phyloP scores from a whole-genome alignment of 768 basidiomycete species.

The Asterophora parasitica region DNA sequence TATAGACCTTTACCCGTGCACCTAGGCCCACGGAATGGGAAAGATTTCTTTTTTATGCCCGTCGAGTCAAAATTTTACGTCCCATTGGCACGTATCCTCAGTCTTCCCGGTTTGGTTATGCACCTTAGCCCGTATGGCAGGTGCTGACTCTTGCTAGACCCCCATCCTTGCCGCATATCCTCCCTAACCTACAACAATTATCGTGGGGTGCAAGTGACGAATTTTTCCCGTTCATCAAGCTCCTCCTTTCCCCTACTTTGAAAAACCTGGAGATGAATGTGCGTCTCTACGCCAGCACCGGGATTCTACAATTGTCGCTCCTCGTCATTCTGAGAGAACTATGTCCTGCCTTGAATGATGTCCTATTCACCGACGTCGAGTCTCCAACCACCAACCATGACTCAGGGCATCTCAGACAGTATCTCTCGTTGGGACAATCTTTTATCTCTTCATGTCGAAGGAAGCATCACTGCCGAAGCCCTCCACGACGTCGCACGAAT shows the following conservation, averaged over 20 bases:
- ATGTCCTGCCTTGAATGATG: not conserved
- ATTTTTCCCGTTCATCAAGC: not conserved
- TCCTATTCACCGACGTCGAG: not conserved
- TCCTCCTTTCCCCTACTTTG: not conserved
- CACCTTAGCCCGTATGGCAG: not conserved
- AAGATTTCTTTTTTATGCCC: not conserved
- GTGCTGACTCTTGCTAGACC: not conserved
- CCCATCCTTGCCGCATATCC: not conserved
- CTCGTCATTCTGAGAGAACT: not conserved
- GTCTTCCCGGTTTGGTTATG: not conserved
- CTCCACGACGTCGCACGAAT: not conserved
- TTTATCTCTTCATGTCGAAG: not conserved
- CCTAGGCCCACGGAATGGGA: not conserved
- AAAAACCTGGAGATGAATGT: not conserved
- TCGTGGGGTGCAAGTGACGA: not conserved
- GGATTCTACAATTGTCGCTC: not conserved
- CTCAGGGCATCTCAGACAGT: not conserved
- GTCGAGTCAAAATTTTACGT: not conserved
- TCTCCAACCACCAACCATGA: not conserved
- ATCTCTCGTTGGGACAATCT: not conserved
- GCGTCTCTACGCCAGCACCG: not conserved
- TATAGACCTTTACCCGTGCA: not conserved
- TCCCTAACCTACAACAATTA: not conserved
- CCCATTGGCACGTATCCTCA: not conserved
- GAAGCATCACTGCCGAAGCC: not conserved